Evolutionary conservation across 371 early-diverging fungal species (phyloP).

Genomic region (Thermomucor indicae-seudaticae): DNA sequence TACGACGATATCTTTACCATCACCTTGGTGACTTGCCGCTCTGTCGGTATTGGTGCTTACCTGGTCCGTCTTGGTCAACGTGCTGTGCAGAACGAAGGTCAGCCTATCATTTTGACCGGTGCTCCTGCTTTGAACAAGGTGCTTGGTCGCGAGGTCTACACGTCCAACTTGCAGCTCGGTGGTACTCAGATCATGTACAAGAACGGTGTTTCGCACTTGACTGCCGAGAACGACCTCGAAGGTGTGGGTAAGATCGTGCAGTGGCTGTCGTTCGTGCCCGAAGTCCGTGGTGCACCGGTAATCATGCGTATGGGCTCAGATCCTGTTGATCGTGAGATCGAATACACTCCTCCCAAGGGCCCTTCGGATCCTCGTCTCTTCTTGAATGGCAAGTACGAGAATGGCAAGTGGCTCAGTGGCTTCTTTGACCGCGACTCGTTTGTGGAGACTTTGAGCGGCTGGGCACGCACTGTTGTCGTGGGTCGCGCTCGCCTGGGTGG

Average conservation of each 20-base stretch:
- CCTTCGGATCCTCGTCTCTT: conserved; percentile 91
- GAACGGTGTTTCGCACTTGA: conserved; percentile 97
- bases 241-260: conserved; percentile 87
- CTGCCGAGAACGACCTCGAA: conserved; percentile 91
- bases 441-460: conserved; percentile 74
- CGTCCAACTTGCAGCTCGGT: conserved; percentile 97
- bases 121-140: conserved; percentile 98
- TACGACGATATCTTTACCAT: conserved; percentile 97
- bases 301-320: conserved; percentile 55
- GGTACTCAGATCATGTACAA: conserved; percentile 98
- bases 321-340: conserved; percentile 71
- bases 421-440: conserved; percentile 93
- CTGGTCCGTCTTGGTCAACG: conserved; percentile 98
- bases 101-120: conserved; percentile 98
- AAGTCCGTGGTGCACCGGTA: conserved; percentile 57
- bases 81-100: conserved; percentile 95
- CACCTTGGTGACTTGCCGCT: conserved; percentile 96
- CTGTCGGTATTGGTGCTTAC: conserved; percentile 99
- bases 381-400: conserved; percentile 76
- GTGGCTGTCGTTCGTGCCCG: conserved; percentile 94
- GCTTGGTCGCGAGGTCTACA: conserved; percentile 96
- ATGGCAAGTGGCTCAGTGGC: conserved; percentile 77
- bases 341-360: conserved; percentile 77
- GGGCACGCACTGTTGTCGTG: conserved; percentile 71
- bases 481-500: conserved; percentile 97